phyloP scores from a whole-genome alignment of 1,284 basidiomycete genomes.

The Phellinidium pouzarii region DNA sequence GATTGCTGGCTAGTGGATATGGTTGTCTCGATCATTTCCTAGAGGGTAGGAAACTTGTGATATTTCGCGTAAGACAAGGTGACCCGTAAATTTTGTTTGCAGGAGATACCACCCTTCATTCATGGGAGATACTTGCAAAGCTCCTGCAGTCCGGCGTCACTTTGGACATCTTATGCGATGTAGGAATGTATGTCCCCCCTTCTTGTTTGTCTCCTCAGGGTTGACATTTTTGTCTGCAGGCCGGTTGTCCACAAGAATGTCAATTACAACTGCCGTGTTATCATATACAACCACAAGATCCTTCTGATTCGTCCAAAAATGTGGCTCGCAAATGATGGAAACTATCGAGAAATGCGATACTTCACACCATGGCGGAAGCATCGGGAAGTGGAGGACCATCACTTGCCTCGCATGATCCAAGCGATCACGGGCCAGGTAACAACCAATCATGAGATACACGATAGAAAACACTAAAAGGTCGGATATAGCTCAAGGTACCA shows the following conservation, averaged over 20 bases:
- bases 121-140: slow-evolving; percentile 90
- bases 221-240: slow-evolving; percentile 39
- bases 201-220: not conserved
- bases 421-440: slow-evolving; percentile 83
- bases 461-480: not conserved
- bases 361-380: slow-evolving; percentile 96
- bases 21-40: slow-evolving; percentile 93
- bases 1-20: slow-evolving; percentile 90
- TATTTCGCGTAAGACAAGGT: not conserved
- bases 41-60: slow-evolving; percentile 48
- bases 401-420: slow-evolving; percentile 81
- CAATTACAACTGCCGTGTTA: slow-evolving; percentile 93
- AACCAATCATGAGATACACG: not conserved
- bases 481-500: slow-evolving; percentile 68
- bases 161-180: slow-evolving; percentile 81
- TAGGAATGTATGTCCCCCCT: slow-evolving; percentile 71
- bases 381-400: slow-evolving; percentile 83
- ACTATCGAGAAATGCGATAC: slow-evolving; percentile 93
- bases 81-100: slow-evolving; percentile 5
- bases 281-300: slow-evolving; percentile 82
- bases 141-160: slow-evolving; percentile 76
- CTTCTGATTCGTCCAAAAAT: slow-evolving; percentile 95
- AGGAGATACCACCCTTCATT: slow-evolving; percentile 94
- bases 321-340: slow-evolving; percentile 99
- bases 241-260: slow-evolving; percentile 95